Base-by-base conservation (phyloP, 1,139 yeast genomes). In the Debaryomyces robertsiae region DNA sequence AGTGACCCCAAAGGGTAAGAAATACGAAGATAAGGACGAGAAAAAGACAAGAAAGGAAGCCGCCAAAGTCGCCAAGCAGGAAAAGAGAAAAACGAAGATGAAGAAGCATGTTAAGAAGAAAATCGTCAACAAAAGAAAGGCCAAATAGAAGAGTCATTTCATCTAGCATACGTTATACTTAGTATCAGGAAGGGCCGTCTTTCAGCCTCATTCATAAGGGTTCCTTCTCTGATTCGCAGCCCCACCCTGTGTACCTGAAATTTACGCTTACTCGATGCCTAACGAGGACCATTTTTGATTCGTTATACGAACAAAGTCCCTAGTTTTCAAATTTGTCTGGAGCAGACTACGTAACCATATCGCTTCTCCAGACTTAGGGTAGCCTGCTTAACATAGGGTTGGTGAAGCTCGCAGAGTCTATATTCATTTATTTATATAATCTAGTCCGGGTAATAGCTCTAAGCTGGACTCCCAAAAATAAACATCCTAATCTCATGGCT, bases 41-140 rank as follows among this genome's bases (percentile, higher is more conserved):
- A 93, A 91, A 61, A 88, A 84, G 57, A 83, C 80, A 36, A 77
- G 98, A 42, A 94, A 94, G 63, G 84, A 84, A 54, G 85, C 84
- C 17, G 84, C 89, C 15, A 93, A 89, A 59, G 85, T 82, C 30
- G 89, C 82, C 11, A 87, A 89, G 47, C 85, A 84, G 54, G 98
- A 91, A 53, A 90, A 87, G 67, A 76, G 98, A 44, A 84, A 89
- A 58, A 82, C 82, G 4, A 94, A 94, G 62, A 84, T 93, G 83
- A 93, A 93, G 63, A 94, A 94, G 63, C 89, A 87, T 62, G 65
- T 89, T 30, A 93, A 93, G 69, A 93, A 93, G 76, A 84, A 84
- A 59, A 65, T 84, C 32, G 73, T 84, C 5, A 81, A 73, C 48
- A 85, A 84, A 56, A 57, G 77, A 38, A 71, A 73, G 53, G 58